Base-by-base conservation (phyloP, 2,329 filamentous ascomycete genomes). In the Emergomyces orientalis region DNA sequence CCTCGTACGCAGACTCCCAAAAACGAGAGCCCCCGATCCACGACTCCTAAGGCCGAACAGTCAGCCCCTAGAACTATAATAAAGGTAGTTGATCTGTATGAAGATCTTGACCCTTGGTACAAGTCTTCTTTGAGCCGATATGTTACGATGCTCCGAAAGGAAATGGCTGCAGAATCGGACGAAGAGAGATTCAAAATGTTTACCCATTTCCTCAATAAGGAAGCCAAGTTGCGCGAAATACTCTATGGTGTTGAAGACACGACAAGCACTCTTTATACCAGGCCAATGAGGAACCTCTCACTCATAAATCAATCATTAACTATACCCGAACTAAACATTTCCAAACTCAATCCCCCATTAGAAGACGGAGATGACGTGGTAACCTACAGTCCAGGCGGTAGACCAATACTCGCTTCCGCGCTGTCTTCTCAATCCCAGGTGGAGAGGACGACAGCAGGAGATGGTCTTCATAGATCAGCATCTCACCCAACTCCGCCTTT, bases 101-200 rank as follows among this genome's bases (percentile, higher is more conserved):
- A 76, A 30, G 82, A 83, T 66, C 73, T 85, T n/a, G 80, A 83
- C 64, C 79, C 81, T 2, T 84, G 82, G 80, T 84, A 80, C 66
- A 80, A 78, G 66, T 80, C 81, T 1, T 84, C 82, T 32, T 69
- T 85, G 57, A 78, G 81, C 59, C 76, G 82, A 51, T 85, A 80
- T 67, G 78, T 82, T 37, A 73, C 75, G 3, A 84, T 84, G 81
- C 73, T 85, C 30, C 78, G 79, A 58, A 77, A 79, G 60, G 82
- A 85, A 68, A 76, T 79, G 37, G 73, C 75, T 62, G 73, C 78
- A 56, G 69, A 77, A 47, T 75, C 75, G 2, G 79, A 84, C 54
- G 76, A 80, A 61, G 79, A 82, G 55, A 82, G 82, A 64, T 80
- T 80, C 66, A 80, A 80, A 62, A 76, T 81, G 0, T 84, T 85